These are phyloP conservation scores for Citrus hindsii DNA, from an alignment of 345 rosid species.

Conservation along the genomic window DNA sequence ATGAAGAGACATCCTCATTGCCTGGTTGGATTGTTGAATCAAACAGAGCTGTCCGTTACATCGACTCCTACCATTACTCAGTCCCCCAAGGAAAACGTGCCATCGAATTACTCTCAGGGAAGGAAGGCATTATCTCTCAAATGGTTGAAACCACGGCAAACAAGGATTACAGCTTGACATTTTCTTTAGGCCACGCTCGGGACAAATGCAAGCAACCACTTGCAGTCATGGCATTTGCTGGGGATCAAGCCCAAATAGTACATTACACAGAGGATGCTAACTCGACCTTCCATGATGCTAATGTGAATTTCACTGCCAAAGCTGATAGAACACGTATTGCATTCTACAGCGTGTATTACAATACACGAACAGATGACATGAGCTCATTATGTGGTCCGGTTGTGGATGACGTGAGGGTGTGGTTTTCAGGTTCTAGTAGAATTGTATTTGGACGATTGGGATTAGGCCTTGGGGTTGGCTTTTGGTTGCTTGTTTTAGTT, in stretches of 20 bases:
- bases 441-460: slow-evolving; percentile 25
- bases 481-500: slow-evolving; percentile 32
- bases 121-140: slow-evolving; percentile 95
- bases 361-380: slow-evolving; percentile 91
- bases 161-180: slow-evolving; percentile 52
- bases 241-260: slow-evolving; percentile 79
- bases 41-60: slow-evolving; percentile 81
- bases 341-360: slow-evolving; percentile 88
- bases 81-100: slow-evolving; percentile 91
- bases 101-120: slow-evolving; percentile 80
- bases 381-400: slow-evolving; percentile 98
- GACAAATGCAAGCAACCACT: slow-evolving; percentile 92
- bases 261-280: slow-evolving; percentile 79
- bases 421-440: slow-evolving; percentile 52
- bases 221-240: slow-evolving; percentile 89
- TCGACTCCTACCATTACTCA: slow-evolving; percentile 77
- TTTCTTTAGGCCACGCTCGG: slow-evolving; percentile 76
- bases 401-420: slow-evolving; percentile 81
- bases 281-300: slow-evolving; percentile 54
- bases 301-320: slow-evolving; percentile 78
- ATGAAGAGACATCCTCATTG: slow-evolving; percentile 74
- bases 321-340: slow-evolving; percentile 90
- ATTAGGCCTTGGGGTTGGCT: slow-evolving; percentile 23
- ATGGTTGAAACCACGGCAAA: slow-evolving; percentile 76
- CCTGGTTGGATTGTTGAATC: slow-evolving; percentile 98